Base-by-base conservation (phyloP, 805 yeast genomes). In the Schwanniomyces yamadae region DNA sequence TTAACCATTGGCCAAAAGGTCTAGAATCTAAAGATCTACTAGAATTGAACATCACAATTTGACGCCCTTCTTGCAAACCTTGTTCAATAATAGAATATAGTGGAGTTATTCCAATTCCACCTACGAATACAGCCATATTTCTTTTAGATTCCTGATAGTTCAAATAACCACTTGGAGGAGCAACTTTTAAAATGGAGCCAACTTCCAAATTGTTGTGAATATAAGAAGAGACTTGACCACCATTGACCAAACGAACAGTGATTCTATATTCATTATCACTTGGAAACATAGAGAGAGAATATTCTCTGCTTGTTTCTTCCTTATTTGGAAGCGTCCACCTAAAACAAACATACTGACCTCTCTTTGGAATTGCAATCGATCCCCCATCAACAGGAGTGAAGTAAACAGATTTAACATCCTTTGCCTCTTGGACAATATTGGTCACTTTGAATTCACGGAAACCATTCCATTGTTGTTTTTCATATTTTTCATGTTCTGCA, bases 61-160 rank as follows among this genome's bases (percentile, higher is more conserved):
- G 36, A 36, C 57, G 57, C 6, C 58, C 63, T 19, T 54, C 56
- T 8, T 40, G 40, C 31, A 61, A 50, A 6, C 65, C 72, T 6
- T 49, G 33, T 48, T 76, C 76, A 13, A 70, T 51, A 51, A 80
- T 71, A 5, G 85, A 65, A 22, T 82, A 47, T 21, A 78, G 38
- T 22, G 89, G 88, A 5, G 88, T 82, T 33, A 78, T 75, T 42
- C 87, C 88, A 37, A 79, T 77, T 35, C 88, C 89, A 31, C 80
- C 84, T 14, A 77, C 67, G 36, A 79, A 58, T 19, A 80, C 54
- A 1, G 71, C 45, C 15, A 59, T 63, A 24, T 49, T 52, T 11
- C 45, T 48, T 17, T 49, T 23, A 11, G 57, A 44, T 20, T 64
- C 61, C 13, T 47, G 37, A 39, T 62, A 65, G 3, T 57, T 50